Percentiles rank a stretch among this genome's conserved stretches.
Conservation (phyloP, 2,329 filamentous ascomycete species). For the Diaporthe eres region DNA sequence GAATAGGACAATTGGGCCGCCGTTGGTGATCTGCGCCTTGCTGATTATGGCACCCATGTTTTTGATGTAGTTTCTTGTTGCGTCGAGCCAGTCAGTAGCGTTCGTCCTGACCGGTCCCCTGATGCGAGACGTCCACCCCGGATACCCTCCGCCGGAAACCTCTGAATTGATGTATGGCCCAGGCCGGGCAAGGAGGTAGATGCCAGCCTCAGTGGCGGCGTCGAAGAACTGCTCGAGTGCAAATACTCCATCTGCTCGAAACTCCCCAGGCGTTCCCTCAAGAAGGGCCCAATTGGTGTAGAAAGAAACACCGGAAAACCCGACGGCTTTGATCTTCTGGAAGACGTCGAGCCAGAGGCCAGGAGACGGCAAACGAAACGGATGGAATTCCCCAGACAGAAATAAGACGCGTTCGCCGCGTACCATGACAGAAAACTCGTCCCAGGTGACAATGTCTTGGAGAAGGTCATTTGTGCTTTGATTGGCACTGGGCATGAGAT, state of each 20-base stretch:
- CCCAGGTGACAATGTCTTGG: slow-evolving; percentile 68
- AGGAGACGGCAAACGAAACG: slow-evolving; percentile 59
- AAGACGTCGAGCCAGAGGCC: slow-evolving; percentile 75
- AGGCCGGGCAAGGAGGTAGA: slow-evolving; percentile 73
- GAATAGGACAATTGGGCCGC: slow-evolving; percentile 77
- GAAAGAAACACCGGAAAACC: slow-evolving; percentile 80
- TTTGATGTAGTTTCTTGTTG: slow-evolving; percentile 73
- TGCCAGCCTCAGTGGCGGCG: slow-evolving; percentile 74
- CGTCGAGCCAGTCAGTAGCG: slow-evolving; percentile 68
- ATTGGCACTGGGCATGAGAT: not conserved
- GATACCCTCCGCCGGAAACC: slow-evolving; percentile 76
- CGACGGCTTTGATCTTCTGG: slow-evolving; percentile 80
- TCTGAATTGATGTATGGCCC: slow-evolving; percentile 61
- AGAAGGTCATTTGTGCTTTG: not conserved
- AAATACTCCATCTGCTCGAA: slow-evolving; percentile 77
- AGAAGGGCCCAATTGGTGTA: slow-evolving; percentile 80
- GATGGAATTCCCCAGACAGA: slow-evolving; percentile 78
- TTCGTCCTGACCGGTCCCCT: slow-evolving; percentile 70
- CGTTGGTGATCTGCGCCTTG: slow-evolving; percentile 79
- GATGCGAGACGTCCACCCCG: slow-evolving; percentile 78
- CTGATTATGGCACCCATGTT: slow-evolving; percentile 73
- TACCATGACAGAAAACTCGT: slow-evolving; percentile 75
- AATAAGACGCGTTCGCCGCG: slow-evolving; percentile 75
- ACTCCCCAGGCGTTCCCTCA: slow-evolving; percentile 76
- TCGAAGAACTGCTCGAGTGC: slow-evolving; percentile 78